Percentiles rank a stretch among this genome's conserved stretches.
These are phyloP conservation scores for Anthoceros angustus DNA, from an alignment of 225 moss, liverwort and hornwort species.

Conservation along the genomic window DNA sequence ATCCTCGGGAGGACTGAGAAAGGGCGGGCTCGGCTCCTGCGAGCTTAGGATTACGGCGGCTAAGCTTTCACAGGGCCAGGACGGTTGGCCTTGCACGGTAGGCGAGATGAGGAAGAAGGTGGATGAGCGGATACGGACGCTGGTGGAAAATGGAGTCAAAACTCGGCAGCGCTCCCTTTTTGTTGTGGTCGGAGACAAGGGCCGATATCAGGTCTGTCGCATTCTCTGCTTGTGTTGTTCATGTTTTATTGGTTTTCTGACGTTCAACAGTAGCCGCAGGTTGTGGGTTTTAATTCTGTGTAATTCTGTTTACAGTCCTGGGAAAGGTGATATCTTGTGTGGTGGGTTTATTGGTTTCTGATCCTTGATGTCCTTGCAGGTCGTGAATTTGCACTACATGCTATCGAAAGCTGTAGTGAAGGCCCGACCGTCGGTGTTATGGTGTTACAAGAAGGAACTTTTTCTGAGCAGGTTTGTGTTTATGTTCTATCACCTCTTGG, in stretches of 20 bases:
- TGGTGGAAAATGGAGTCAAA: slow-evolving; percentile 97
- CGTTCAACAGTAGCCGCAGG: background rate
- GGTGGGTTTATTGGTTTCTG: background rate
- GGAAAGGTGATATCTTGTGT: background rate
- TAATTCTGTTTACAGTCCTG: no score
- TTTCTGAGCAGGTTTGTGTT: slow-evolving; percentile 59
- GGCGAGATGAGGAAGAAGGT: slow-evolving; percentile 85
- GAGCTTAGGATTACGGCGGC: no score
- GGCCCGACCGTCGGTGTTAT: slow-evolving; percentile 83
- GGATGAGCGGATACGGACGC: slow-evolving; percentile 75
- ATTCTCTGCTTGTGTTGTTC: no score
- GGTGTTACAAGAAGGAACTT: slow-evolving; percentile 98
- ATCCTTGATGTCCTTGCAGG: slow-evolving; percentile 17
- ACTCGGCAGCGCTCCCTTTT: slow-evolving; percentile 62
- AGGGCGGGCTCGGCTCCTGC: no score
- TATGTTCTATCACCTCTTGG: background rate
- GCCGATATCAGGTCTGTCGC: slow-evolving; percentile 50
- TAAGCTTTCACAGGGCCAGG: no score
- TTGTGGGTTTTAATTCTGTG: background rate
- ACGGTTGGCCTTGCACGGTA: no score
- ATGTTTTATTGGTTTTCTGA: background rate
- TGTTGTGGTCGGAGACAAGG: slow-evolving; percentile 86
- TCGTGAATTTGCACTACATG: slow-evolving; percentile 95
- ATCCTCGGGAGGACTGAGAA: no score
- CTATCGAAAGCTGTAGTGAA: slow-evolving; percentile 87